Evolutionary conservation across 768 basidiomycete genomes (phyloP), one percentile per base, ranked within the genome.

Genomic region (Mycena capillaripes): DNA sequence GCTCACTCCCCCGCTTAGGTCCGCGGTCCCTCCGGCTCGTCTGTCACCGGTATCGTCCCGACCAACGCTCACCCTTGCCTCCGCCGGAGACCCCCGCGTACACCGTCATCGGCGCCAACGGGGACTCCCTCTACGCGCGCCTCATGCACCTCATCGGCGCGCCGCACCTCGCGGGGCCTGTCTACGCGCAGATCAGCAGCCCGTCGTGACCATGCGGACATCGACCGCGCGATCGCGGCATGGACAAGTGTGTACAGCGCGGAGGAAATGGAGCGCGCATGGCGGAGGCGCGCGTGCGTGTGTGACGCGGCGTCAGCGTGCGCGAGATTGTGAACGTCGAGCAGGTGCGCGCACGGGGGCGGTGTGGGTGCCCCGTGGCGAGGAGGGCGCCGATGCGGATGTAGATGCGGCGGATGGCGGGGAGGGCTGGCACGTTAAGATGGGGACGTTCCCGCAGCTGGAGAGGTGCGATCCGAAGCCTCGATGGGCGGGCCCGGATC

Each of bases 31-130:
- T 93, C 92, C 11, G 92, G 92, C 27, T 93, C 92, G 8, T 93
- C 92, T 3, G 86, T 93, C 32, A 93, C 92, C 0, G 92, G 92
- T 1, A 92, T 93, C 44, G 92, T 93, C 10, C 92, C 92, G 1
- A 93, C 91, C 12, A 93, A 93, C 75, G 92, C 91, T 5, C 92
- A 92, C 77, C 92, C 91, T 4, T 93, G 92, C 80, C 83, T 86
- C 29, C 87, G 0, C 84, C 86, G 2, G 69, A 76, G 1, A 79
- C 81, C 0, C 88, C 88, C 0, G 85, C 86, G 5, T 93, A 90
- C 77, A 84, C 92, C 63, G 90, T 93, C 75, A 92, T 93, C 74
- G 92, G 92, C 42, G 92, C 90, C 30, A 93, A 93, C 74, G 91
- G 90, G 0, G 92, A 93, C 78, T 86, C 89, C 3, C 87, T 93